Evolutionary conservation across 768 basidiomycete species (phyloP).

Genomic region (Lanmaoa pseudosensibilis): DNA sequence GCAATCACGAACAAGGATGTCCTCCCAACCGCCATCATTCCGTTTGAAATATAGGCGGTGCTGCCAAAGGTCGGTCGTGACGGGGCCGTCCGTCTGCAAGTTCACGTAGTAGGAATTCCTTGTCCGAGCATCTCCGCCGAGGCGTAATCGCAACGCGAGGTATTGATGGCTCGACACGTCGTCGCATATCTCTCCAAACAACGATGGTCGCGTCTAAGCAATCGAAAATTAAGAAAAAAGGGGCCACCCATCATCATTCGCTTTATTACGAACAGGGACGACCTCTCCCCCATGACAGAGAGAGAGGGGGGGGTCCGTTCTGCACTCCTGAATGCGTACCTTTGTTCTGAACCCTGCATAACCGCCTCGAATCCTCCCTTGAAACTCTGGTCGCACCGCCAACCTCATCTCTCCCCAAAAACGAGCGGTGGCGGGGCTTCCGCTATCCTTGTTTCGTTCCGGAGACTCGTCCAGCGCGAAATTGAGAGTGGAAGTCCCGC

Average conservation of each 20-base stretch:
- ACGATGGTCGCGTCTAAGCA: conserved; percentile 65
- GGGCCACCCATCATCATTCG: background rate
- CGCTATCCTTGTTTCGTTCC: conserved; percentile 45
- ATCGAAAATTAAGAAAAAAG: background rate
- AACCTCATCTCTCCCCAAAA: conserved; percentile 84
- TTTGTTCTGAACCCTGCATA: conserved; percentile 91
- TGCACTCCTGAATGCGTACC: conserved; percentile 39
- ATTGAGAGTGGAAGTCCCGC: conserved; percentile 76
- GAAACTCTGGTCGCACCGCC: conserved; percentile 62
- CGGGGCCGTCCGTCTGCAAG: conserved; percentile 82
- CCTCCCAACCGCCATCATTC: conserved; percentile 72
- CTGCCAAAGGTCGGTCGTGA: conserved; percentile 90
- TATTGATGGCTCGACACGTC: conserved; percentile 83
- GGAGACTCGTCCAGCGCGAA: conserved; percentile 65
- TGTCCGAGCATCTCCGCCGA: conserved; percentile 73
- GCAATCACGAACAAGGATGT: conserved; percentile 63
- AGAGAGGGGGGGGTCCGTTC: background rate
- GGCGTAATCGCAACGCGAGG: conserved; percentile 75
- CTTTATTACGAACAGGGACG: background rate
- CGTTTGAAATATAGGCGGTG: conserved; percentile 82
- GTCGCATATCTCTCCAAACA: conserved; percentile 85
- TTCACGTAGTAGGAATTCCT: conserved; percentile 91
- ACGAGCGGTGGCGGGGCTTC: conserved; percentile 53
- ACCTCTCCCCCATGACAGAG: background rate
- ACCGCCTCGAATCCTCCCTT: conserved; percentile 72